Evolutionary conservation across 306 rosid species (phyloP), one percentile per base, ranked within the genome.

Genomic region (Vigna nakashimae): DNA sequence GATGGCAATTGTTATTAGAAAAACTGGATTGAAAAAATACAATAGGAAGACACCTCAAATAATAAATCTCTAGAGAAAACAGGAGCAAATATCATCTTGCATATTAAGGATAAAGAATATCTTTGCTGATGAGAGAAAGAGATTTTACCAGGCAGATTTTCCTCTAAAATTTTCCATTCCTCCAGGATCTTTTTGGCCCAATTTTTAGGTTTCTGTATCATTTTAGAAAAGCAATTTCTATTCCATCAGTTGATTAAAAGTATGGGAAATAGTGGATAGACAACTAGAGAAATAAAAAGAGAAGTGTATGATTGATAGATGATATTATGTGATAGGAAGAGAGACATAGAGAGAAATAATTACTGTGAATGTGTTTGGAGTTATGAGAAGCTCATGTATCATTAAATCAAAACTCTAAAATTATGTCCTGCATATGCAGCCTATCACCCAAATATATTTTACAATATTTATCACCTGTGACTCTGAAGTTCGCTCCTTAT

Each of bases 181-280:
- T 88, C 97, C 83, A 86, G 97, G 64, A 92, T 82, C 82, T 75
- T 86, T 83, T 92, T 92, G 2, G 91, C 89, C 97, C 97, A 92
- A 53, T 86, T 83, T 89, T 86, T 90, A 38, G 82, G 83, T 48
- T 88, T 80, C 95, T 88, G 80, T 16, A 65, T 69, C 57, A 65
- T 66, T 51, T 52, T 9, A 9, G 46, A 32, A 56, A 48, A 75
- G 34, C 42, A 45, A 52, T 40, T 71, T 69, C 69, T 70, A 73
- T 22, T 59, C 7, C 78, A 66, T 66, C 34, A 59, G 65, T 16
- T 51, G 77, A 67, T 34, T 53, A 51, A 59, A 58, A 42, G 46
- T 45, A 45, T 45, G 50, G 50, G 5, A 45, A 45, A 45, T 45
- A 42, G 46, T 42, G 13, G 46, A 12, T 42, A 45, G 50, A 45